phyloP scores from a whole-genome alignment of 1,284 basidiomycete species.

The Schizophyllum commune region DNA sequence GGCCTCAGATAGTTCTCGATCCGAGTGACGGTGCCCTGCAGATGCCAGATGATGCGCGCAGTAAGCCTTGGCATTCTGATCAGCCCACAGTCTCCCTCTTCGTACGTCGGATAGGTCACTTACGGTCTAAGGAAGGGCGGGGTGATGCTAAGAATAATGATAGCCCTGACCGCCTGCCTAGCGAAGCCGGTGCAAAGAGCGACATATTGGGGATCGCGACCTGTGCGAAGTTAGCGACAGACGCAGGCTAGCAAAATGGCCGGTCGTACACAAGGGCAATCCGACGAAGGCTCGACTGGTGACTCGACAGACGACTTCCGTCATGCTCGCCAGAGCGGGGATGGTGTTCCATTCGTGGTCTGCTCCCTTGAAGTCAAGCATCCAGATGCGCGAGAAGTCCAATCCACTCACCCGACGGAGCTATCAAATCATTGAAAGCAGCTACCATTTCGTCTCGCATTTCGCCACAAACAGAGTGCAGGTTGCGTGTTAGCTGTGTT shows the following conservation, averaged over 20 bases:
- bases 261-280: constrained; percentile 4
- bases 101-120: not conserved
- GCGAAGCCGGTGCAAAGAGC: not conserved
- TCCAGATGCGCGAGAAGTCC: not conserved
- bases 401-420: constrained; percentile 11
- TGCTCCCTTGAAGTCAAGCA: not conserved
- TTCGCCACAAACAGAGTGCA: constrained; percentile 21
- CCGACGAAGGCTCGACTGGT: constrained; percentile 5
- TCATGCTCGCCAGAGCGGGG: not conserved
- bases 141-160: not conserved
- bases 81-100: not conserved
- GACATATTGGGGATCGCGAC: constrained; percentile 2
- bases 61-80: not conserved
- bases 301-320: not conserved
- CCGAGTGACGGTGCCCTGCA: not conserved
- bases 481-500: constrained; percentile 24
- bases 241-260: not conserved
- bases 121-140: not conserved
- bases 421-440: constrained; percentile 24
- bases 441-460: constrained; percentile 26
- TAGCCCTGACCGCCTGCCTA: not conserved
- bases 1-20: not conserved
- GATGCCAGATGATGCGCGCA: not conserved
- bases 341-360: constrained; percentile 2
- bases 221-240: not conserved